Evolutionary conservation across 495 filamentous ascomycete genomes (phyloP).

Genomic region (Zalerion maritima): DNA sequence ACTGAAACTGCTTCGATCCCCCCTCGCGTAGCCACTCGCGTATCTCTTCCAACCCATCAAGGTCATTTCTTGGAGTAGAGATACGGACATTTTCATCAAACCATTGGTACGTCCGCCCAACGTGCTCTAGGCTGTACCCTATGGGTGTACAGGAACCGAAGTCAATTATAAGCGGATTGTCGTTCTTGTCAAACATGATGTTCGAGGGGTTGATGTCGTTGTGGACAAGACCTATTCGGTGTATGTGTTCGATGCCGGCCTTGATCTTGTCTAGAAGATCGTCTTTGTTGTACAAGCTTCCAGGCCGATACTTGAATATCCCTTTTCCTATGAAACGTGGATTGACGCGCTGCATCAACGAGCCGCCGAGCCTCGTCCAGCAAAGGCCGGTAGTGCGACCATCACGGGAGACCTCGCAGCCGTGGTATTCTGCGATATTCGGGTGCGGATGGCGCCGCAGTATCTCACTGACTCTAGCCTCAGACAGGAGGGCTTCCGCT

Average conservation of each 20-base stretch:
- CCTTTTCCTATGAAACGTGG: not conserved
- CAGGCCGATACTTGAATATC: too few species aligned
- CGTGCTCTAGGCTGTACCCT: slow-evolving; percentile 1
- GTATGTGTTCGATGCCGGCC: slow-evolving; percentile 10
- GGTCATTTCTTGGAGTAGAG: too few species aligned
- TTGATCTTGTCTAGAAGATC: slow-evolving; percentile 4
- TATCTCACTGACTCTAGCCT: slow-evolving; percentile 3
- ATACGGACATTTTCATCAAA: too few species aligned
- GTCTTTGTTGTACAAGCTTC: not conserved
- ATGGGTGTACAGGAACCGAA: slow-evolving; percentile 6
- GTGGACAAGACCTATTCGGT: slow-evolving; percentile 11
- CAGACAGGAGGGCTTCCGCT: too few species aligned
- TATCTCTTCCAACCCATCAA: too few species aligned
- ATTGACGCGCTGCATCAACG: slow-evolving; percentile 5
- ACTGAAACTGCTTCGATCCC: too few species aligned
- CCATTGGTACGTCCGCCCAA: not conserved
- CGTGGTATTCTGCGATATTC: slow-evolving; percentile 10
- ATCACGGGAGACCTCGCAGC: slow-evolving; percentile 8
- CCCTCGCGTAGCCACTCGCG: too few species aligned
- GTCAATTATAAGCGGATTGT: slow-evolving; percentile 8
- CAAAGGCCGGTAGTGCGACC: slow-evolving; percentile 11
- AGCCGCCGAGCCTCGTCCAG: slow-evolving; percentile 8
- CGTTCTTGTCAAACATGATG: slow-evolving; percentile 12
- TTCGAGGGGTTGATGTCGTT: slow-evolving; percentile 14
- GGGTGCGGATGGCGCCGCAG: slow-evolving; percentile 9